These are phyloP conservation scores for Tulasnella sp. DNA, from an alignment of 768 basidiomycete species.

Conservation along the genomic window DNA sequence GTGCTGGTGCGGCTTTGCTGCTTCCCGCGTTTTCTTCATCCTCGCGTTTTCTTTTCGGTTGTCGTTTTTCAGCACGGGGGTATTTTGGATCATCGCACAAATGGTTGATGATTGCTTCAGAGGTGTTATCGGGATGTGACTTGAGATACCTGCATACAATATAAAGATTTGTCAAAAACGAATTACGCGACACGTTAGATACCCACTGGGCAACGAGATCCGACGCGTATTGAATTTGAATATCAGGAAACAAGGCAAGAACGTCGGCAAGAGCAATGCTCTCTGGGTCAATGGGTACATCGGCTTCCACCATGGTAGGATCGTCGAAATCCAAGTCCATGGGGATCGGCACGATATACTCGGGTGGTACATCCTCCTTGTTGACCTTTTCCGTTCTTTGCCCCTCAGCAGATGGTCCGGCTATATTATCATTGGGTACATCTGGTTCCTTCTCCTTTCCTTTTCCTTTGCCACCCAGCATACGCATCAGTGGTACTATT, in stretches of 20 bases:
- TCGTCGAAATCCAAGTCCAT: background rate
- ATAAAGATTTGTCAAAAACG: background rate
- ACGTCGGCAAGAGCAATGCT: constrained; percentile 13
- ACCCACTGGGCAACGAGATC: constrained; percentile 35
- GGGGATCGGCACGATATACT: background rate
- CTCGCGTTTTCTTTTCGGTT: constrained; percentile 8
- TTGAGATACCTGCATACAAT: constrained; percentile 24
- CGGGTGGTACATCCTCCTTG: background rate
- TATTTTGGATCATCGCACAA: constrained; percentile 52
- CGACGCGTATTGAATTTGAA: constrained; percentile 42
- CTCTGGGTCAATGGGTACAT: background rate
- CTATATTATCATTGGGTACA: too few species aligned
- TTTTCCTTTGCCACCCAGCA: too few species aligned
- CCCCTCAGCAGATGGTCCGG: too few species aligned
- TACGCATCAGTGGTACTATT: too few species aligned
- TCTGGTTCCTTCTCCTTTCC: too few species aligned
- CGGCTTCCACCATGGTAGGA: background rate
- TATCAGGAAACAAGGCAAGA: constrained; percentile 47
- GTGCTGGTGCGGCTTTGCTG: constrained; percentile 23
- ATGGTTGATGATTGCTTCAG: constrained; percentile 43
- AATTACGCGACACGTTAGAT: background rate
- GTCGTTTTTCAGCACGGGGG: constrained; percentile 26
- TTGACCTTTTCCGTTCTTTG: background rate
- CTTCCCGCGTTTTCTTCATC: constrained; percentile 35
- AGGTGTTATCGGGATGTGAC: constrained; percentile 24